Evolutionary conservation across 768 basidiomycete species (phyloP).

Genomic region (Lactifluus hygrophoroides): DNA sequence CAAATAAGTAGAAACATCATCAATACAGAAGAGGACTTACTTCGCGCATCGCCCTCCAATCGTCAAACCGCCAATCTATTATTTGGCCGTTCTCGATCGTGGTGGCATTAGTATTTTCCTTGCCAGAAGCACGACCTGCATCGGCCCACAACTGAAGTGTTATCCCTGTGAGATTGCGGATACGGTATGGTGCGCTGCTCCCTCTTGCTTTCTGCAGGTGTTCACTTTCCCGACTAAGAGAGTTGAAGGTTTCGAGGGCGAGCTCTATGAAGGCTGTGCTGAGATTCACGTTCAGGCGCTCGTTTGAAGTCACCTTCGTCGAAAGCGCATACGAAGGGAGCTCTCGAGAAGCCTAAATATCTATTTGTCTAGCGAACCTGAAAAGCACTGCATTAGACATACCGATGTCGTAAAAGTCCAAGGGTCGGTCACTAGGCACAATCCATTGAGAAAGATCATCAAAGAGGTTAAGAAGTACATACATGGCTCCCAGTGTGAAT

Average conservation of each 20-base stretch:
- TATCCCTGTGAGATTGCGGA: slow-evolving; percentile 87
- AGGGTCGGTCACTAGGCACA: slow-evolving; percentile 74
- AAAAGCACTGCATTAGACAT: slow-evolving; percentile 16
- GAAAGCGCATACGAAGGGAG: slow-evolving; percentile 42
- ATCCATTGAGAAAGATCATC: background rate
- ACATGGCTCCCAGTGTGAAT: slow-evolving; percentile 98
- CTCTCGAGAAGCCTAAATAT: slow-evolving; percentile 45
- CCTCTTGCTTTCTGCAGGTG: slow-evolving; percentile 72
- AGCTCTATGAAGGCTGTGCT: slow-evolving; percentile 88
- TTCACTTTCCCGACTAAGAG: slow-evolving; percentile 70
- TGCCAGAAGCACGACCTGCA: slow-evolving; percentile 42
- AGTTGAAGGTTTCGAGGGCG: slow-evolving; percentile 59
- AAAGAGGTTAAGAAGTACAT: slow-evolving; percentile 23
- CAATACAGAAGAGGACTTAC: slow-evolving; percentile 32
- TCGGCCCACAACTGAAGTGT: slow-evolving; percentile 83
- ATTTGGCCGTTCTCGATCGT: slow-evolving; percentile 66
- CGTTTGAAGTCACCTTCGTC: slow-evolving; percentile 60
- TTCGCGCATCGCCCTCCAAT: slow-evolving; percentile 91
- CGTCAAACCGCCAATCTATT: slow-evolving; percentile 94
- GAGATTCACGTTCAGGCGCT: slow-evolving; percentile 84
- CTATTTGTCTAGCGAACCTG: background rate
- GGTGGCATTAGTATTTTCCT: slow-evolving; percentile 42
- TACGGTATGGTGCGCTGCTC: slow-evolving; percentile 86
- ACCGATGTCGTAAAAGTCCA: slow-evolving; percentile 83
- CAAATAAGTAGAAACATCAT: background rate